Evolutionary conservation across 2,329 filamentous ascomycete species (phyloP), one percentile per base, ranked within the genome.

Genomic region (Fusarium piperis): DNA sequence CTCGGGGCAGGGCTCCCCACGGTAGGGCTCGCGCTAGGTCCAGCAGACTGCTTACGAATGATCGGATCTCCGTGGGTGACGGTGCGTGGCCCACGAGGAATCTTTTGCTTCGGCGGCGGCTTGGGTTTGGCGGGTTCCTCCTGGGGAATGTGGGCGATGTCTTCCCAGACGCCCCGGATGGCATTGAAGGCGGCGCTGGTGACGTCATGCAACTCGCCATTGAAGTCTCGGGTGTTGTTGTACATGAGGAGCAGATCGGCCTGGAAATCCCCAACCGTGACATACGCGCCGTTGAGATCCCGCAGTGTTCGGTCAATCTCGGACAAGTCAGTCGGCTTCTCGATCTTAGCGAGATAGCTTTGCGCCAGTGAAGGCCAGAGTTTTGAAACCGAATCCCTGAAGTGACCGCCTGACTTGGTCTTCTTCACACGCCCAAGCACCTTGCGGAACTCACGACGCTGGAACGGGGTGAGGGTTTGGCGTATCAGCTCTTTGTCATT

Each of bases 301-400:
- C 94, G 94, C 36, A 98, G 81, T 72, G 93, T 95, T 59, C 87
- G 86, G 78, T 98, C 95, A 77, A 99, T 93, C 11, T 92, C 92
- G 39, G 88, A 86, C 38, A 99, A 87, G 80, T 98, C 95, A 86
- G 97, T 95, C 0, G 95, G 95, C 32, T 91, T 87, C 38, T 90
- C 88, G 73, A 98, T 83, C 68, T 84, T 90, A 36, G 92, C 85
- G 2, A 88, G 84, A 70, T 92, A 93, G 70, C 94, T 93, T 2
- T 90, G 90, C 61, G 93, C 94, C 41, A 98, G 90, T 30, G 84
- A 86, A 41, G 97, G 88, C 81, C 92, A 93, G 26, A 95, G 84
- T 39, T 87, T 89, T 78, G 93, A 88, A 9, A 98, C 96, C 0
- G 96, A 92, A 44, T 91, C 87, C 70, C 90, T 87, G 83, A 97